phyloP scores from a whole-genome alignment of 345 rosid species.

The Pugionium cornutum region DNA sequence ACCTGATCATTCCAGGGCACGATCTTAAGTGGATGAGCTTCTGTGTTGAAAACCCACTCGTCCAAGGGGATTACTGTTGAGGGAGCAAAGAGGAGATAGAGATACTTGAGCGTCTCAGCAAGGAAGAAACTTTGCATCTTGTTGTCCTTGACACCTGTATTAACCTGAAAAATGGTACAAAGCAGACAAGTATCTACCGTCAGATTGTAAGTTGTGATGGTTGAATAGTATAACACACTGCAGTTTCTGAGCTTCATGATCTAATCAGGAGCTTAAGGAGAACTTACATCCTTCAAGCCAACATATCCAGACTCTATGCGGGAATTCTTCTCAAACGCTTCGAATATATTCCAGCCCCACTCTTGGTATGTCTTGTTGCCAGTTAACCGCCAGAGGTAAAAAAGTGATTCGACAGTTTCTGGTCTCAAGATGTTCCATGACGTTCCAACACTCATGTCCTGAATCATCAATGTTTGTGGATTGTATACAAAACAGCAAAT shows the following conservation, averaged over 20 bases:
- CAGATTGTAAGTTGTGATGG: background rate
- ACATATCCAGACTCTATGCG: constrained; percentile 85
- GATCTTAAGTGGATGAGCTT: constrained; percentile 86
- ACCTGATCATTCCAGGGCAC: constrained; percentile 44
- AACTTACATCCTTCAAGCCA: constrained; percentile 90
- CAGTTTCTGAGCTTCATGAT: background rate
- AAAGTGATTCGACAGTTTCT: constrained; percentile 93
- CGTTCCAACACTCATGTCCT: constrained; percentile 98
- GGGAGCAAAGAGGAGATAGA: constrained; percentile 88
- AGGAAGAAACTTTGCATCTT: constrained; percentile 80
- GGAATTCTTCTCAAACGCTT: constrained; percentile 90
- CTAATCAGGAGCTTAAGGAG: background rate
- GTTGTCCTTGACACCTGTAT: constrained; percentile 61
- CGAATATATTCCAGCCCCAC: constrained; percentile 99
- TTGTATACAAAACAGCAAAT: background rate
- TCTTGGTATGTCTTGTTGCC: constrained; percentile 93
- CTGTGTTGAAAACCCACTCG: constrained; percentile 98
- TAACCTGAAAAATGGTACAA: constrained; percentile 55
- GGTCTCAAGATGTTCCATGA: constrained; percentile 98
- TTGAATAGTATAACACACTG: no score
- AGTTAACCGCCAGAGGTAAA: constrained; percentile 93
- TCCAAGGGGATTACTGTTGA: constrained; percentile 74
- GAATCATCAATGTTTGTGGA: constrained; percentile 34
- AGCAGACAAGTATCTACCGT: background rate
- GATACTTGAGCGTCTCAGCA: constrained; percentile 87